These are phyloP conservation scores for Mycena galericulata DNA, from an alignment of 768 basidiomycete genomes.

Conservation along the genomic window DNA sequence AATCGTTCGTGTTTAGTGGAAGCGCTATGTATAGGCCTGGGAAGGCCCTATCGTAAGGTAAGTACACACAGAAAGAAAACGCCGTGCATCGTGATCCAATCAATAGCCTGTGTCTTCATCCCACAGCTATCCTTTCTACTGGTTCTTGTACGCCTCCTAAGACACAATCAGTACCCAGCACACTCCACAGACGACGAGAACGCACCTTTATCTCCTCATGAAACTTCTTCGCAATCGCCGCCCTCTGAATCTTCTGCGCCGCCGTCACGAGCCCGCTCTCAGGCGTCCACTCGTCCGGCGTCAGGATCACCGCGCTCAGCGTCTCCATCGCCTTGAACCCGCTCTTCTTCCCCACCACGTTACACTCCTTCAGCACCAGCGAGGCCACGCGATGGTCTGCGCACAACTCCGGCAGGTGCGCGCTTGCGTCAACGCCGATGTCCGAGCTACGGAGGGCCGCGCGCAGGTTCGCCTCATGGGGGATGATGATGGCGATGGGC, in stretches of 20 bases:
- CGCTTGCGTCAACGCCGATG: too few species aligned
- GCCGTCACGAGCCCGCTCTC: conserved; percentile 91
- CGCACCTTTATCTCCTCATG: conserved; percentile 71
- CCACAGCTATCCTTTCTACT: conserved; percentile 23
- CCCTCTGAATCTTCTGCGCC: conserved; percentile 91
- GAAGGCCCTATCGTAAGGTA: too few species aligned
- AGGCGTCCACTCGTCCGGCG: conserved; percentile 92
- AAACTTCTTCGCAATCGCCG: conserved; percentile 75
- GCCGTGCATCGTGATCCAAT: background rate
- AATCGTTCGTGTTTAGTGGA: too few species aligned
- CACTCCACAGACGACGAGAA: too few species aligned
- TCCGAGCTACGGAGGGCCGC: conserved; percentile 52
- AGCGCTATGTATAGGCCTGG: too few species aligned
- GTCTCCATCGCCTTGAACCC: conserved; percentile 86
- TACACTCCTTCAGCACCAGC: conserved; percentile 81
- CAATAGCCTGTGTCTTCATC: background rate
- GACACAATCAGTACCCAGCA: background rate
- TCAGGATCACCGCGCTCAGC: conserved; percentile 83
- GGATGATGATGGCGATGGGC: conserved; percentile 89
- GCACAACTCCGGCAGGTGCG: conserved; percentile 65
- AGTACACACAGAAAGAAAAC: background rate
- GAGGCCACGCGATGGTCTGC: conserved; percentile 63
- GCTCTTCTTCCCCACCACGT: conserved; percentile 84
- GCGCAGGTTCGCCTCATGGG: conserved; percentile 84
- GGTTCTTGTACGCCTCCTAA: conserved; percentile 49